Percentiles rank a stretch among this genome's conserved stretches.
These are phyloP conservation scores for Aspergillus alliaceus DNA, from an alignment of 2,329 filamentous ascomycete species.

Conservation along the genomic window DNA sequence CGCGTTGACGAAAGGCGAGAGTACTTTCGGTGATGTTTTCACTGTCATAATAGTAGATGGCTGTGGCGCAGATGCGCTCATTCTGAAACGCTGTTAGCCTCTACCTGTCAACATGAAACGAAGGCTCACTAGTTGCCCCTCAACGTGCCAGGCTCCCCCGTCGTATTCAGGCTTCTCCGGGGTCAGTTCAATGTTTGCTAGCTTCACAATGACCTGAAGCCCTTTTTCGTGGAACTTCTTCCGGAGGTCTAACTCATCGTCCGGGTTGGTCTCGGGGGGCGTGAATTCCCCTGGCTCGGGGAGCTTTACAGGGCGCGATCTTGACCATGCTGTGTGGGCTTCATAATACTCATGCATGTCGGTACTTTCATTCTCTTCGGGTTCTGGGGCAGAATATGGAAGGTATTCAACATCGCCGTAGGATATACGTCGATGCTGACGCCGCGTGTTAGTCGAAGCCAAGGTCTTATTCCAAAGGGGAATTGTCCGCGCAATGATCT, in stretches of 20 bases:
- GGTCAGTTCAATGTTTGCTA: constrained; percentile 61
- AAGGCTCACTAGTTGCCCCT: constrained; percentile 40
- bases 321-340: neutral
- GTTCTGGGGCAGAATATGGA: neutral
- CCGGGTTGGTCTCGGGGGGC: neutral
- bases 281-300: constrained; percentile 16
- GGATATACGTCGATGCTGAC: constrained; percentile 1
- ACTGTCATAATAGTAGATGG: constrained; percentile 64
- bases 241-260: constrained; percentile 19
- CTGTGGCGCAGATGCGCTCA: constrained; percentile 63
- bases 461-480: constrained; percentile 48
- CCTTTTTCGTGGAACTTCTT: constrained; percentile 36
- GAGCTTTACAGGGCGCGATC: constrained; percentile 4
- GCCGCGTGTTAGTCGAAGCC: neutral
- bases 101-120: neutral
- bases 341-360: constrained; percentile 5
- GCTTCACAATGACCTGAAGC: constrained; percentile 56
- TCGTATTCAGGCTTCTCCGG: constrained; percentile 58
- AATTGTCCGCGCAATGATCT: constrained; percentile 39
- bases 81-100: constrained; percentile 39
- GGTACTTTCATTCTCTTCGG: constrained; percentile 6
- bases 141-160: constrained; percentile 45
- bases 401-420: constrained; percentile 12
- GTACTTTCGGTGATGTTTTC: constrained; percentile 60
- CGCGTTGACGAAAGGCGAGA: constrained; percentile 51